Base-by-base conservation (phyloP, 2,329 filamentous ascomycete genomes). In the Aspergillus sp. region DNA sequence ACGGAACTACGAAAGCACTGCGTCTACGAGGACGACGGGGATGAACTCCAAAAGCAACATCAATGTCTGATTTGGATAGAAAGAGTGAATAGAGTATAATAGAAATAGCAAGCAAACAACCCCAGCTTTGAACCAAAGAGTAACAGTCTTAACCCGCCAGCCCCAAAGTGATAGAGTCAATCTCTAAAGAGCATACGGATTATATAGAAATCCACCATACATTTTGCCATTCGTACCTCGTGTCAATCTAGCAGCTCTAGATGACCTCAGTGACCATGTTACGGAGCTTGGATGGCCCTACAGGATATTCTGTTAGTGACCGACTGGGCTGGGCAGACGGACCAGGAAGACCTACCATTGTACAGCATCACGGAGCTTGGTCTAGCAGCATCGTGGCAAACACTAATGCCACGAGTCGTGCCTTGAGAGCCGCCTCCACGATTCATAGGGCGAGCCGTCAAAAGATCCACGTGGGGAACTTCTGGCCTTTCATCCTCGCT, bases 401-500 rank as follows among this genome's bases (percentile, higher is more conserved):
- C 56, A 64, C 61, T 59, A 65, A 61, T 64, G 61, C 61, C 64
- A 64, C 60, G 65, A 59, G 61, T 64, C 21, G 64, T 57, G 63
- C 63, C 61, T 58, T 64, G 58, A 62, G 61, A 67, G 65, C 65
- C 64, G 63, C 67, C 60, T 65, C 64, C 62, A 60, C 65, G 63
- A 62, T 64, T 62, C 62, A 70, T 61, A 56, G 71, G 78, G 77
- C 74, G 71, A 78, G 78, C 76, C 77, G 75, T 83, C 77, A 79
- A 77, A 78, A 76, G 71, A 72, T 76, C 77, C 73, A 70, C 70
- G 66, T 71, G 66, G 65, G 72, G 73, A 74, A 76, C 74, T 74
- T 77, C 77, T 80, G 79, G 88, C 87, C 82, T 80, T 81, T 80
- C 80, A 85, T 88, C 91, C 92, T 96, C 92, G 90, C 86, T 82